Percentiles rank a stretch among this genome's conserved stretches.
These are phyloP conservation scores for Volutella citrinella DNA, from an alignment of 2,329 filamentous ascomycete genomes.

Conservation along the genomic window DNA sequence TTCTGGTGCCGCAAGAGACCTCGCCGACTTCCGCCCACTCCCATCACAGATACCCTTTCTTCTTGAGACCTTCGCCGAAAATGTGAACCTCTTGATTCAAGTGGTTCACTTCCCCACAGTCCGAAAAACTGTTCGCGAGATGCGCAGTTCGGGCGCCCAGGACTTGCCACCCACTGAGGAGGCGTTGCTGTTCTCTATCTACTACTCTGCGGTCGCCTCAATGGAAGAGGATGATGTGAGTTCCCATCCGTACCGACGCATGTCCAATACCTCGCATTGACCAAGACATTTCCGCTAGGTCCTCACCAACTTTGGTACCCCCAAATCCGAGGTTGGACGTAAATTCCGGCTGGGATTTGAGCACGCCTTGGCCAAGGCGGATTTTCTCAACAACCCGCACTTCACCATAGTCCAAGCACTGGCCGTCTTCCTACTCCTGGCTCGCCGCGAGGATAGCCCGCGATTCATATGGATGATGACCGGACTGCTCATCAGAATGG, in stretches of 20 bases:
- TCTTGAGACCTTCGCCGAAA: conserved; percentile 47
- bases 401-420: conserved; percentile 60
- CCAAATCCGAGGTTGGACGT: conserved; percentile 42
- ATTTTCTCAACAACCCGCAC: conserved; percentile 59
- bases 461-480: conserved; percentile 62
- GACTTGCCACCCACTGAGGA: conserved; percentile 42
- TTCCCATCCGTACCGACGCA: background rate
- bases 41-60: conserved; percentile 55
- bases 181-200: conserved; percentile 55
- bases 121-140: conserved; percentile 28
- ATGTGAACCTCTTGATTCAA: conserved; percentile 44
- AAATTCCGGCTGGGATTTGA: conserved; percentile 55
- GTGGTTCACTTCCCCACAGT: conserved; percentile 46
- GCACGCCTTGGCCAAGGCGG: conserved; percentile 58
- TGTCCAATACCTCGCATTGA: no score
- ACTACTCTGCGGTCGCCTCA: conserved; percentile 52
- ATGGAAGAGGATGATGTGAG: conserved; percentile 57
- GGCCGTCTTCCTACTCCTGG: conserved; percentile 53
- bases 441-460: conserved; percentile 49
- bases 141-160: conserved; percentile 28
- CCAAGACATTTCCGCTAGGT: conserved; percentile 35
- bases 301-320: conserved; percentile 44
- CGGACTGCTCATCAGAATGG: conserved; percentile 57
- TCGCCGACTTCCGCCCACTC: conserved; percentile 45
- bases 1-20: conserved; percentile 23